Base-by-base conservation (phyloP, 2,329 filamentous ascomycete species). In the Aspergillus sp. region DNA sequence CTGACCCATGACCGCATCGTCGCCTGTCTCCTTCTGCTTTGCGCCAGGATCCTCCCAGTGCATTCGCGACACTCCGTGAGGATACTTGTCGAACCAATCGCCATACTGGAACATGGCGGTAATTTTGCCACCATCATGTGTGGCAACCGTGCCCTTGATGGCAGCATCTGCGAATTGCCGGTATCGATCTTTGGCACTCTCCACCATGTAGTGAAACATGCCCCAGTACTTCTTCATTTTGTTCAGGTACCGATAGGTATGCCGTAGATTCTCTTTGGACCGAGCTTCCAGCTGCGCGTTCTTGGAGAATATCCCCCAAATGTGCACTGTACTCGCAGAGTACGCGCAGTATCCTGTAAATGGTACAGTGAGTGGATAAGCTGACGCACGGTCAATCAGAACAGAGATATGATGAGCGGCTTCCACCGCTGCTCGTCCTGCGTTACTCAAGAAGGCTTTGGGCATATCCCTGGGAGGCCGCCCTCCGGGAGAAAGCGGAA, bases 171-270 rank as follows among this genome's bases (percentile, higher is more conserved):
- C 84, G 57, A 90, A 91, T 43, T 83, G 81, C 45, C 86, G 82
- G 64, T 95, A 98, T 52, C 94, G 83, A 47, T 91, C 86, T 50
- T 93, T 90, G 32, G 96, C 78, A 60, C 91, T 93, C 64, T 97
- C 90, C 1, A 89, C 85, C 80, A 97, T 90, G 72, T 90, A 96
- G 64, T 95, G 88, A 63, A 97, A 96, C 86, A 96, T 95, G 51
- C 91, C 93, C 93, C 93, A 98, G 61, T 93, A 90, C 51, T 88
- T 88, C 74, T 95, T 96, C 88, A 97, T 95, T 68, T 88, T 93
- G 47, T 86, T 85, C 41, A 98, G 72, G 60, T 93, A 97, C 61
- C 86, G 88, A 59, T 97, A 86, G 55, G 95, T 97, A 54, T 84
- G 87, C 1, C 86, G 83, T 13, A 96, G 74, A 60, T 95, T 90